These are phyloP conservation scores for Astrephomene gubernaculifera DNA, from an alignment of 139 green algal species.

Conservation along the genomic window DNA sequence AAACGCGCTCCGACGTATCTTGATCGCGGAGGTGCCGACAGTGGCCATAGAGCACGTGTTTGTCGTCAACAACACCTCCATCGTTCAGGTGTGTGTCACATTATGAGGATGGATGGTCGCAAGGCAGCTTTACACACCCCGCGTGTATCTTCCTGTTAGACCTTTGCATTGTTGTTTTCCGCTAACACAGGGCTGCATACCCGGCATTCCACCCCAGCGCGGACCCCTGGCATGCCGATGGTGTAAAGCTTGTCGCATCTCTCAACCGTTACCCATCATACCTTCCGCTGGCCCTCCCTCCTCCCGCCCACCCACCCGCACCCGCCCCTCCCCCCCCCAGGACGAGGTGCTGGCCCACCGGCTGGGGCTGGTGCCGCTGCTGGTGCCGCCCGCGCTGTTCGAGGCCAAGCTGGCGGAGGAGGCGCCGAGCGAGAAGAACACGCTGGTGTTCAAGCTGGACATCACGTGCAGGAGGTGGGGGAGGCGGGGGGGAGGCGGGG, in stretches of 20 bases:
- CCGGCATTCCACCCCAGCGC: too few species aligned
- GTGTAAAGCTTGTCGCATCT: too few species aligned
- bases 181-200: too few species aligned
- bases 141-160: too few species aligned
- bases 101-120: too few species aligned
- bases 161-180: too few species aligned
- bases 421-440: constrained; percentile 74
- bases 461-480: constrained; percentile 54
- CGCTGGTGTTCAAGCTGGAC: constrained; percentile 76
- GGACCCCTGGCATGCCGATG: too few species aligned
- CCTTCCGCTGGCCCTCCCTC: too few species aligned
- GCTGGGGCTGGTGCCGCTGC: constrained; percentile 92
- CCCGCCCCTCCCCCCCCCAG: too few species aligned
- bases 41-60: constrained; percentile 99
- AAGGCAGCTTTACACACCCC: too few species aligned
- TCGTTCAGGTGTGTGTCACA: constrained; percentile 80
- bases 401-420: constrained; percentile 72
- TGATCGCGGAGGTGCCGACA: constrained; percentile 96
- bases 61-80: constrained; percentile 96
- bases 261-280: too few species aligned
- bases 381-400: constrained; percentile 85
- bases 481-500: background rate
- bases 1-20: constrained; percentile 95
- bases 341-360: constrained; percentile 95
- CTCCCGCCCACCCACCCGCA: too few species aligned